Evolutionary conservation across 306 rosid genomes (phyloP).

Genomic region (Castanospermum australe): DNA sequence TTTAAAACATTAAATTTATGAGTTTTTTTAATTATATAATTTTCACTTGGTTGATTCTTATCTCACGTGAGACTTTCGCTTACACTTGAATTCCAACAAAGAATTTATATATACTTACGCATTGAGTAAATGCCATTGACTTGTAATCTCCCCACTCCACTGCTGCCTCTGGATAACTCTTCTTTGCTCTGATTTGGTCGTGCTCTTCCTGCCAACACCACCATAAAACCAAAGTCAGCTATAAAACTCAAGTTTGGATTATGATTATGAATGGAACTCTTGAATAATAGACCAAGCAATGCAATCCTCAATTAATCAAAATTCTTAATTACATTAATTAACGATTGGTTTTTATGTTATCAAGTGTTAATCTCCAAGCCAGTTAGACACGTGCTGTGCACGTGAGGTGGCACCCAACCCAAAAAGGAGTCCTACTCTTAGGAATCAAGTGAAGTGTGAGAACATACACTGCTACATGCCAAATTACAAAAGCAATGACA

Average conservation of each 20-base stretch:
- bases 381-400: neutral
- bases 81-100: too few relatives aligned
- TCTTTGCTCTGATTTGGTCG: conserved; percentile 66
- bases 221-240: neutral
- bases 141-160: conserved; percentile 88
- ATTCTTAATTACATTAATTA: neutral
- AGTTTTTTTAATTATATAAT: too few relatives aligned
- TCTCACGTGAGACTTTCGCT: too few relatives aligned
- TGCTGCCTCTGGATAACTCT: conserved; percentile 37
- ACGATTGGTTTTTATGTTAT: too few relatives aligned
- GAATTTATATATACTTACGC: conserved; percentile 49
- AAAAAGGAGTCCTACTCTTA: conserved; percentile 11
- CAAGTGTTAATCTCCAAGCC: neutral
- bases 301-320: neutral
- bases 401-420: too few relatives aligned
- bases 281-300: neutral
- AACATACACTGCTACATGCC: too few relatives aligned
- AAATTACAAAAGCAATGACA: too few relatives aligned
- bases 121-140: conserved; percentile 93
- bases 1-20: too few relatives aligned
- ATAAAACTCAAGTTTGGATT: neutral
- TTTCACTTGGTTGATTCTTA: too few relatives aligned
- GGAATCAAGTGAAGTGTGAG: too few relatives aligned
- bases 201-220: conserved; percentile 78
- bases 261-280: neutral